Evolutionary conservation across 2,329 filamentous ascomycete genomes (phyloP).

Genomic region (Neonectria neomacrospora): DNA sequence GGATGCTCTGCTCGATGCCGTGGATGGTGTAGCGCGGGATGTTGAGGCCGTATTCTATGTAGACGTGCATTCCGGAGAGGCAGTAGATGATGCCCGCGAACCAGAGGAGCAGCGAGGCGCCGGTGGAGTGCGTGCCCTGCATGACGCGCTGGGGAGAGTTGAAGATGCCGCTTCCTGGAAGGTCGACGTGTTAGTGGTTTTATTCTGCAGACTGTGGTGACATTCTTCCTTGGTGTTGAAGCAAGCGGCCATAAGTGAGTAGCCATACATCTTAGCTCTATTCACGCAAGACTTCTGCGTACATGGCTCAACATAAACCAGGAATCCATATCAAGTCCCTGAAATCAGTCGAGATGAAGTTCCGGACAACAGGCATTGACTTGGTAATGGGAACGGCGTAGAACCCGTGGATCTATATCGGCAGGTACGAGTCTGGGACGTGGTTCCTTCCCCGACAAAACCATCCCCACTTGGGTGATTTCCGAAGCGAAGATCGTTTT

Average conservation of each 20-base stretch:
- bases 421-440: slow-evolving; percentile 16
- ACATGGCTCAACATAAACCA: neutral
- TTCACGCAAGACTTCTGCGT: neutral
- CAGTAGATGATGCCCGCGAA: slow-evolving; percentile 53
- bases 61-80: slow-evolving; percentile 50
- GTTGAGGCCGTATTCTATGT: slow-evolving; percentile 60
- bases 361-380: slow-evolving; percentile 1
- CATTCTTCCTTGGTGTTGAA: neutral
- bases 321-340: neutral
- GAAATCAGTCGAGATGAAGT: neutral
- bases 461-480: slow-evolving; percentile 38
- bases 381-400: slow-evolving; percentile 20
- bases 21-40: slow-evolving; percentile 55
- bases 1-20: slow-evolving; percentile 53
- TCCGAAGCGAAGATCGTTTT: slow-evolving; percentile 5
- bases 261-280: too few species aligned
- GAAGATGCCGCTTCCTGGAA: slow-evolving; percentile 52
- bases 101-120: slow-evolving; percentile 54
- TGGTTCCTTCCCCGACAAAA: slow-evolving; percentile 9
- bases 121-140: slow-evolving; percentile 47
- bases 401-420: slow-evolving; percentile 24
- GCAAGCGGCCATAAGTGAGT: too few species aligned
- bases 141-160: slow-evolving; percentile 50
- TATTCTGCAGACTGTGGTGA: too few species aligned
- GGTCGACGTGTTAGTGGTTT: slow-evolving; percentile 25